Percentiles rank a stretch among this genome's conserved stretches.
Conservation (phyloP, 192 early-diverging fungal genomes). For the Pilaira anomala region DNA sequence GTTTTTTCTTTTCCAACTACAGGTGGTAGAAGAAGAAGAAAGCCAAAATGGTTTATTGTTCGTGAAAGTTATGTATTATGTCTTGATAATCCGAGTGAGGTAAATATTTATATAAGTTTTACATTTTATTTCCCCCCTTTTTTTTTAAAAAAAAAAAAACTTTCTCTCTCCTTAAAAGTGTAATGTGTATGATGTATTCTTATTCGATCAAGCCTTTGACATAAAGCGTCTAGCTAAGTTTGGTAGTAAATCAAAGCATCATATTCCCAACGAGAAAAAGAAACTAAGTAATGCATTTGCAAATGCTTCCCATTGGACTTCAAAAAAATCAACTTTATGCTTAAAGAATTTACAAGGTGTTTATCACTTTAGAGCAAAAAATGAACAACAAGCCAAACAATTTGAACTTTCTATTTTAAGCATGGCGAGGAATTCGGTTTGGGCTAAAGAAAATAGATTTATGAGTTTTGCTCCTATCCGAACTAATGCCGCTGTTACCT, state of each 20-base stretch:
- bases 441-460: slow-evolving; percentile 56
- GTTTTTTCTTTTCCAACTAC: not conserved
- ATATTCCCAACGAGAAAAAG: not conserved
- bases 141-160: not conserved
- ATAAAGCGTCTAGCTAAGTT: slow-evolving; percentile 31
- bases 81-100: slow-evolving; percentile 42
- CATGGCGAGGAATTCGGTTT: slow-evolving; percentile 44
- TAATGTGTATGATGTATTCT: slow-evolving; percentile 43
- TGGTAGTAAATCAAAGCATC: slow-evolving; percentile 23
- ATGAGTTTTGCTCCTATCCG: slow-evolving; percentile 76
- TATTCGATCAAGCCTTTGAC: slow-evolving; percentile 41
- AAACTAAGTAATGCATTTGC: not conserved
- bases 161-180: slow-evolving; percentile 22
- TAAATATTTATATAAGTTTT: slow-evolving; percentile 32
- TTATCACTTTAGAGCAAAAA: slow-evolving; percentile 62
- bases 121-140: too few relatives aligned
- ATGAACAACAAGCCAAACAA: slow-evolving; percentile 57
- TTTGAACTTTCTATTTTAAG: slow-evolving; percentile 58
- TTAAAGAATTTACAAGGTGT: slow-evolving; percentile 59
- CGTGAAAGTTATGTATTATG: slow-evolving; percentile 57
- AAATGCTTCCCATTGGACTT: not conserved
- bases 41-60: slow-evolving; percentile 66
- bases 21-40: slow-evolving; percentile 15
- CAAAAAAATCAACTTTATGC: slow-evolving; percentile 42
- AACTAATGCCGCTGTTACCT: slow-evolving; percentile 51